A percentile compares a stretch with the other conserved stretches of the same genome.
Evolutionary conservation across 2,329 filamentous ascomycete species (phyloP).

Genomic region (Aspergillus tanneri): DNA sequence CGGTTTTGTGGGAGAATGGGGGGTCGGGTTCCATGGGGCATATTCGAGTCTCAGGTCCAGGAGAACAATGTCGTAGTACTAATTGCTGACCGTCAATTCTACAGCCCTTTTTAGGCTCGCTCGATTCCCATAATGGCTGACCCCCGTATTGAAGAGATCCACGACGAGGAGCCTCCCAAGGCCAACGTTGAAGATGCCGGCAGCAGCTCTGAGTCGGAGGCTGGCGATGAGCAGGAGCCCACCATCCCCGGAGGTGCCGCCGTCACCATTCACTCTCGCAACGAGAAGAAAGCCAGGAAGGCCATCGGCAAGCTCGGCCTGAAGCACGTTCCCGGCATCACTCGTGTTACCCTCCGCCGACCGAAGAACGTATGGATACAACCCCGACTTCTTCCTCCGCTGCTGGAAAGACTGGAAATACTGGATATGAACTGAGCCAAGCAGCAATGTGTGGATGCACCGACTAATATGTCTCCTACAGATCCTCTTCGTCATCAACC

Average conservation of each 20-base stretch:
- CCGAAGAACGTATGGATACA: constrained; percentile 86
- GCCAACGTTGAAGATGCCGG: constrained; percentile 71
- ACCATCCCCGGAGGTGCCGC: constrained; percentile 79
- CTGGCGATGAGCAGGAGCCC: constrained; percentile 59
- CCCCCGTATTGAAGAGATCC: constrained; percentile 95
- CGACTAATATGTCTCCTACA: constrained; percentile 42
- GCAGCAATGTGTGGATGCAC: constrained; percentile 2
- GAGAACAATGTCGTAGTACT: too few relatives aligned
- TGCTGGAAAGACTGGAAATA: neutral
- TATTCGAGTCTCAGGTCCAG: constrained; percentile 18
- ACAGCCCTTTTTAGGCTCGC: constrained; percentile 22
- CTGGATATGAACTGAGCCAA: neutral
- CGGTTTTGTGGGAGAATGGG: constrained; percentile 16
- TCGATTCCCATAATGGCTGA: constrained; percentile 73
- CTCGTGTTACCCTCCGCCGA: constrained; percentile 92
- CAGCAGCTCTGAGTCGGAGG: constrained; percentile 52
- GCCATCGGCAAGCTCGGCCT: constrained; percentile 97
- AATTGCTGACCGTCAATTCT: constrained; percentile 21
- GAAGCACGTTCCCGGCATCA: constrained; percentile 95
- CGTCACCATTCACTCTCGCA: constrained; percentile 93
- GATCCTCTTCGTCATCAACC: constrained; percentile 99
- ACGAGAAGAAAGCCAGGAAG: constrained; percentile 99
- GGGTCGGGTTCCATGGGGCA: constrained; percentile 22
- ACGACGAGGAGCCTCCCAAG: constrained; percentile 83
- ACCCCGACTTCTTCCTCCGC: constrained; percentile 15